These are phyloP conservation scores for Fusarium duplospermum DNA, from an alignment of 2,329 filamentous ascomycete species.

Conservation along the genomic window DNA sequence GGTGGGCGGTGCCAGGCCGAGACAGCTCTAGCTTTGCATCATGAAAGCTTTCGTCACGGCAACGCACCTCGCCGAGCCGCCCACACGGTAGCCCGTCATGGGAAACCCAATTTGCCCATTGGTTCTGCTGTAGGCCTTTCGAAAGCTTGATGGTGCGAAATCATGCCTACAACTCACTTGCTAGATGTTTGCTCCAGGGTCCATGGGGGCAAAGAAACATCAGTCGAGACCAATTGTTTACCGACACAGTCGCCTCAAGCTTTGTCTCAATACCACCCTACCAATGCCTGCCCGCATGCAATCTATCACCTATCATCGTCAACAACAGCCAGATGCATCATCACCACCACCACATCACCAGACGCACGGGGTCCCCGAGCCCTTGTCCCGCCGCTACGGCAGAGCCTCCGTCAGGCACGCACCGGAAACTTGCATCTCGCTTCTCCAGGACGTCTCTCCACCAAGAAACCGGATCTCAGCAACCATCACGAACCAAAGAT, in stretches of 20 bases:
- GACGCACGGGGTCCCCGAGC: slow-evolving; percentile 40
- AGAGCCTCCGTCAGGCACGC: slow-evolving; percentile 12
- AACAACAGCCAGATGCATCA: slow-evolving; percentile 13
- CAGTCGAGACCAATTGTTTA: not conserved
- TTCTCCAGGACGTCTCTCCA: slow-evolving; percentile 11
- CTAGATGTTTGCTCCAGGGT: not conserved
- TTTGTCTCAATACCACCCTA: slow-evolving; percentile 12
- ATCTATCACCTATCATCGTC: slow-evolving; percentile 17
- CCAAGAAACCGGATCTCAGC: not conserved
- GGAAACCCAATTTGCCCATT: not conserved
- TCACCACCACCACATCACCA: slow-evolving; percentile 20
- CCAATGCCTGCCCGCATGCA: not conserved
- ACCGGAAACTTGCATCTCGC: slow-evolving; percentile 23
- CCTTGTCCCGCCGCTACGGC: slow-evolving; percentile 21
- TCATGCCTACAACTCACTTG: not conserved
- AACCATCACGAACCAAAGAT: slow-evolving; percentile 30
- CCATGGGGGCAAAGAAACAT: not conserved
- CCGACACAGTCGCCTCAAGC: not conserved
- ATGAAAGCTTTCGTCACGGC: slow-evolving; percentile 41
- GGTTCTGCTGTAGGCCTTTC: not conserved
- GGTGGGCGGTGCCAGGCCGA: slow-evolving; percentile 12
- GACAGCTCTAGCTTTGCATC: slow-evolving; percentile 25
- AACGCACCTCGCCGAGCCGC: slow-evolving; percentile 35
- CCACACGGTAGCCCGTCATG: slow-evolving; percentile 3
- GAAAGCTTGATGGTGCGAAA: not conserved